Percentiles rank a stretch among this genome's conserved stretches.
Evolutionary conservation across 2,329 filamentous ascomycete species (phyloP).

Genomic region (Fusarium subglutinans): DNA sequence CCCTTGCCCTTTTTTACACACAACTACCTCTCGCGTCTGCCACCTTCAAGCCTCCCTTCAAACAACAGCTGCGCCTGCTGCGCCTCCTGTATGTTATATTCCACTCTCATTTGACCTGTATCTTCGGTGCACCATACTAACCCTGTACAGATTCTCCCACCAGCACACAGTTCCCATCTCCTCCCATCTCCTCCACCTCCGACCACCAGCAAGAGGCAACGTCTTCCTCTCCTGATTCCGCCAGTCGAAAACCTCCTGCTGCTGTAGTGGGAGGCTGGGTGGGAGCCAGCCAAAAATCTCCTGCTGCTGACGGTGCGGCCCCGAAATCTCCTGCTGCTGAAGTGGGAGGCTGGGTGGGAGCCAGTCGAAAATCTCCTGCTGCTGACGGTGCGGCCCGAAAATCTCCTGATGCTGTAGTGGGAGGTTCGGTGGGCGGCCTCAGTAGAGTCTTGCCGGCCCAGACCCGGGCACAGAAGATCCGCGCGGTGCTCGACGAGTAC

Average conservation of each 20-base stretch:
- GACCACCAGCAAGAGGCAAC: background rate
- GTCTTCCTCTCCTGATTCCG: background rate
- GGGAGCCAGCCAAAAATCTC: background rate
- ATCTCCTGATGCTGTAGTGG: background rate
- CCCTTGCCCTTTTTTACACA: background rate
- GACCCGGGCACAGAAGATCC: background rate
- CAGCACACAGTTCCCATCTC: background rate
- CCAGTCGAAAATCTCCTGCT: background rate
- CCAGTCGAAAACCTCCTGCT: background rate
- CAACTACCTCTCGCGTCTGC: background rate
- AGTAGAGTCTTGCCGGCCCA: background rate
- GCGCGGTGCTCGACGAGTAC: background rate
- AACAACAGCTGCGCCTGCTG: background rate
- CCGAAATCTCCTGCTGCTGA: background rate
- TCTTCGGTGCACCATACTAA: background rate
- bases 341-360: background rate
- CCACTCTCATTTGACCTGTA: background rate
- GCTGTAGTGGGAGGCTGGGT: background rate
- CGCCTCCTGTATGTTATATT: background rate
- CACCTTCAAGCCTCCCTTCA: background rate
- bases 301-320: background rate
- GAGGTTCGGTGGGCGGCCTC: background rate
- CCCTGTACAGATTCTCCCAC: background rate
- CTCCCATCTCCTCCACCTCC: background rate
- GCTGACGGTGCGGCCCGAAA: background rate